Evolutionary conservation across 495 filamentous ascomycete genomes (phyloP), one percentile per base, ranked within the genome.

Genomic region (Tuber brumale): DNA sequence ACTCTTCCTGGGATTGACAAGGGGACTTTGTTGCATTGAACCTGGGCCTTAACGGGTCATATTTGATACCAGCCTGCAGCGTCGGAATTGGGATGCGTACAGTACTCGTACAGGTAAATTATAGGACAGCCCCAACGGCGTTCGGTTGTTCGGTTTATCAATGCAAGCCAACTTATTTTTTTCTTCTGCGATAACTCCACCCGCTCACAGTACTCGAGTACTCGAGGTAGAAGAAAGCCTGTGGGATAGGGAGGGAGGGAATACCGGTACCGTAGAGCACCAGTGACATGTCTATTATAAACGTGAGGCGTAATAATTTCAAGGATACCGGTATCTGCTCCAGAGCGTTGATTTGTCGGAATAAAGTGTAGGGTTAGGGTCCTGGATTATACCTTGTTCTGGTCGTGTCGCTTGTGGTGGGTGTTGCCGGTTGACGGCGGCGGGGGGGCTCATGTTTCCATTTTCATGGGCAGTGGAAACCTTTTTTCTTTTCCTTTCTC

Each of bases 51-150:
- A 66, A 66, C 27, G 57, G 27, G 57, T 66, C 57, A 66, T 66
- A 66, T 66, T 66, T 66, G 57, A 66, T 66, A 66, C 57, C 57
- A 35, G 57, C 57, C 57, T 35, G 57, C 57, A 66, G 57, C 57
- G 57, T 31, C 27, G 27, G 10, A 8, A 27, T 66, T 66, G 57
- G 57, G 57, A 66, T 19, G 27, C 57, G 57, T 66, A 31, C 57
- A 31, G 57, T 31, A 6, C 57, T 16, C 3, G 57, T 66, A 66
- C 57, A 31, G 14, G 57, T 66, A 39, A 1, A 39, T 1, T 1
- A 66, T 12, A 35, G 57, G 57, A 31, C 57, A 66, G 27, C 57
- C 57, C 57, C 57, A 66, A 66, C 57, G 57, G 57, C 27, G 57
- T 66, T 35, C 57, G 57, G 57, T 35, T 35, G 57, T 12, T 35